Conservation (phyloP, 305 asterid genomes). For the Fraxinus nigra region DNA sequence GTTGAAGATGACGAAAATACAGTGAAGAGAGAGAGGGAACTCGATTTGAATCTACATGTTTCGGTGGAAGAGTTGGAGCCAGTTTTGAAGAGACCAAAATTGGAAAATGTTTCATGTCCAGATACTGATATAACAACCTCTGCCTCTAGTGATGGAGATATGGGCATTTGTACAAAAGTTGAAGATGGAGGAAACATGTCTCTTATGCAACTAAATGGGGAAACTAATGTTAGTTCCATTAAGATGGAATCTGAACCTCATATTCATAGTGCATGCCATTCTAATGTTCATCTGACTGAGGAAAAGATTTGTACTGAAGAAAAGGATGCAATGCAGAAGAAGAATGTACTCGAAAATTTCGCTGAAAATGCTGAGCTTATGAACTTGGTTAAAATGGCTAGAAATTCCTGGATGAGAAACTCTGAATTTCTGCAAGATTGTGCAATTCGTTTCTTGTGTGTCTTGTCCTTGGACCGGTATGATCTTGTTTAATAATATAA, state of each 20-base stretch:
- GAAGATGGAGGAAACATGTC: slow-evolving; percentile 44
- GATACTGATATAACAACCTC: slow-evolving; percentile 22
- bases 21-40: slow-evolving; percentile 63
- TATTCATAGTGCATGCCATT: slow-evolving; percentile 29
- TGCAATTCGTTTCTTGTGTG: slow-evolving; percentile 92
- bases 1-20: slow-evolving; percentile 39
- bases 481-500: slow-evolving; percentile 26
- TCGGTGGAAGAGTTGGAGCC: slow-evolving; percentile 58
- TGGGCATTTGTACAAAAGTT: slow-evolving; percentile 35
- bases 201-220: slow-evolving; percentile 49
- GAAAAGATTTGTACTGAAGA: slow-evolving; percentile 39
- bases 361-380: slow-evolving; percentile 67
- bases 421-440: slow-evolving; percentile 95
- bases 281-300: slow-evolving; percentile 30
- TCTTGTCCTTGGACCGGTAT: slow-evolving; percentile 93
- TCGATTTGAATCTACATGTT: slow-evolving; percentile 69
- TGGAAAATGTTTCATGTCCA: slow-evolving; percentile 49
- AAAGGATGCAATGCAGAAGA: slow-evolving; percentile 49
- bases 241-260: slow-evolving; percentile 59
- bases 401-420: slow-evolving; percentile 87
- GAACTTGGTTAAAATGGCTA: slow-evolving; percentile 75
- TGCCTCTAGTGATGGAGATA: slow-evolving; percentile 37
- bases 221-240: slow-evolving; percentile 36
- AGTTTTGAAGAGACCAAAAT: slow-evolving; percentile 64
- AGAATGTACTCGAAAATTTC: slow-evolving; percentile 43